A percentile compares a stretch with the other conserved stretches of the same genome.
phyloP scores from a whole-genome alignment of 495 filamentous ascomycete genomes.

The Antarctomyces pellizariae region DNA sequence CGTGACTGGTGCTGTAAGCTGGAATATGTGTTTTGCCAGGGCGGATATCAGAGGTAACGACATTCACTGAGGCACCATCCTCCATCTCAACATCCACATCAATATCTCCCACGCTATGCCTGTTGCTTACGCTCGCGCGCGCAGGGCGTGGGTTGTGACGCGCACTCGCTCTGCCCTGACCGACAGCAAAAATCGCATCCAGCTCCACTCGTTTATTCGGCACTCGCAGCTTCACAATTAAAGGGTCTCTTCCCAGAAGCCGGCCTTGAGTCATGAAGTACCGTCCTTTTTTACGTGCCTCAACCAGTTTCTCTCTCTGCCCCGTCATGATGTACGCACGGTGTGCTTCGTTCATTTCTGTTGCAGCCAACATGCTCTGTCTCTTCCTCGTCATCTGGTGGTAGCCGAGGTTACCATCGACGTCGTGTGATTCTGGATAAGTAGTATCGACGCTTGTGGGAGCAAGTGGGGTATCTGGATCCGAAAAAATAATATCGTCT shows the following conservation, averaged over 20 bases:
- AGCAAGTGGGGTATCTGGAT: not conserved
- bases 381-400: slow-evolving; percentile 6
- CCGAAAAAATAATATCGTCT: too few relatives aligned
- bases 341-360: slow-evolving; percentile 5
- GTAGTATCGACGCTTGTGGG: slow-evolving; percentile 3
- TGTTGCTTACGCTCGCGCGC: too few relatives aligned
- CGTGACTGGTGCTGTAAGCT: too few relatives aligned
- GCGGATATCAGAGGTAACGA: too few relatives aligned
- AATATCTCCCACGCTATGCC: too few relatives aligned
- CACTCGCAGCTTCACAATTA: slow-evolving; percentile 1
- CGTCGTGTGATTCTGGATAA: slow-evolving; percentile 8
- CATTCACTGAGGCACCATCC: too few relatives aligned
- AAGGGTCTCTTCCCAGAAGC: not conserved
- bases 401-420: slow-evolving; percentile 4
- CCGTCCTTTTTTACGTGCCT: slow-evolving; percentile 2
- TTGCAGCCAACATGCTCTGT: slow-evolving; percentile 1
- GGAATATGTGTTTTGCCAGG: too few relatives aligned
- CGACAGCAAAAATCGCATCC: too few relatives aligned
- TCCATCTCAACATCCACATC: too few relatives aligned
- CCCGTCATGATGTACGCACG: slow-evolving; percentile 7
- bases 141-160: too few relatives aligned
- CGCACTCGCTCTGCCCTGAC: too few relatives aligned
- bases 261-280: slow-evolving; percentile 1
- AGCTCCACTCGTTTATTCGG: too few relatives aligned
- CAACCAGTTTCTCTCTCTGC: slow-evolving; percentile 6